phyloP scores from a whole-genome alignment of 2,329 filamentous ascomycete genomes.

The Fusarium sp. region DNA sequence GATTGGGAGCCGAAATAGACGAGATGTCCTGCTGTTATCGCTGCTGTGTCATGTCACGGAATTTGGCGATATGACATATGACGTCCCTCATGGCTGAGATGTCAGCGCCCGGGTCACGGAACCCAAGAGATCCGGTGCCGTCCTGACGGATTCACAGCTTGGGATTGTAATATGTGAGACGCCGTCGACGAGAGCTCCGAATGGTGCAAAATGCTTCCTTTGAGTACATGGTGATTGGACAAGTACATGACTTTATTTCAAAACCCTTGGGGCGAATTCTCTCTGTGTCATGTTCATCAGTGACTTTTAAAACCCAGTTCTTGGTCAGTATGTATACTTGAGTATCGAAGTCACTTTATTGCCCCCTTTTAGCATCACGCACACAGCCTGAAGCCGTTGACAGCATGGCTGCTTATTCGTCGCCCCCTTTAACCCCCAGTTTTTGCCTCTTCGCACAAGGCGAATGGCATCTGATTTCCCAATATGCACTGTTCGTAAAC shows the following conservation, averaged over 20 bases:
- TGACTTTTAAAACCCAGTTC: not conserved
- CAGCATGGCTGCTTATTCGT: conserved; percentile 18
- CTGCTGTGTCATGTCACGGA: conserved; percentile 33
- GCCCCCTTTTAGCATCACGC: conserved; percentile 24
- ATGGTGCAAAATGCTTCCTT: conserved; percentile 18
- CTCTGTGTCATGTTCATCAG: no score
- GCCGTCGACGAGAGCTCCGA: conserved; percentile 5
- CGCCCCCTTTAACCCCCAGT: conserved; percentile 2
- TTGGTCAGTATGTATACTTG: not conserved
- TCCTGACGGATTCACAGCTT: conserved; percentile 25
- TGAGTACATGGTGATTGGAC: not conserved
- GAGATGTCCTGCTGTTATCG: not conserved
- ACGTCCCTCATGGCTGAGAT: conserved; percentile 30
- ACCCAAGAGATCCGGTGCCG: conserved; percentile 33
- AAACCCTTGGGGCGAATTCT: conserved; percentile 10
- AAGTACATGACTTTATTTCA: conserved; percentile 1
- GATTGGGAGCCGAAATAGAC: conserved; percentile 27
- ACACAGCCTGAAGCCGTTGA: conserved; percentile 13
- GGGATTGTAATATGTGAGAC: conserved; percentile 30
- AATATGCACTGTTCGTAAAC: no score
- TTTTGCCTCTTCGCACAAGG: conserved; percentile 17
- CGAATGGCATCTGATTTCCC: not conserved
- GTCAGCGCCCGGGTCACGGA: conserved; percentile 32
- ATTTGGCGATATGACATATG: conserved; percentile 41
- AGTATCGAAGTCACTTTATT: conserved; percentile 13